Conservation (phyloP, 768 basidiomycete species). For the Peribolospora kevripleyi region DNA sequence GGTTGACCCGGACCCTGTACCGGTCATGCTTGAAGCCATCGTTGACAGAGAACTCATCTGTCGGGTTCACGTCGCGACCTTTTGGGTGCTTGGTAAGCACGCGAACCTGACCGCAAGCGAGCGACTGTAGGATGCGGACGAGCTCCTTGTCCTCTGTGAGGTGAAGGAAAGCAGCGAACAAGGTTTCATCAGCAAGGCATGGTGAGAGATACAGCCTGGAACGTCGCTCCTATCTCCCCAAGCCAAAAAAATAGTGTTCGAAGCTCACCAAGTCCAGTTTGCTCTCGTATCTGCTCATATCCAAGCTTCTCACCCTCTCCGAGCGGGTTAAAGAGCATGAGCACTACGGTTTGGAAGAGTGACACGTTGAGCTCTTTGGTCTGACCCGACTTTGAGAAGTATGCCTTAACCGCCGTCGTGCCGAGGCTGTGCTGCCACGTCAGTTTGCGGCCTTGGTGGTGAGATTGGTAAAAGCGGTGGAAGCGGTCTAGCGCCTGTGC, state of each 20-base stretch:
- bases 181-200: neutral
- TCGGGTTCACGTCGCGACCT: slow-evolving; percentile 50
- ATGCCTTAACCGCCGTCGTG: slow-evolving; percentile 46
- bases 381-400: slow-evolving; percentile 29
- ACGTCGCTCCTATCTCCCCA: too few species aligned
- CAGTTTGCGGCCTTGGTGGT: slow-evolving; percentile 50
- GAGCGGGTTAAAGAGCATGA: slow-evolving; percentile 61
- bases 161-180: neutral
- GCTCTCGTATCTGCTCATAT: slow-evolving; percentile 41
- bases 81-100: slow-evolving; percentile 57
- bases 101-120: slow-evolving; percentile 73
- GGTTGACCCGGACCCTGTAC: slow-evolving; percentile 70
- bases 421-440: slow-evolving; percentile 73
- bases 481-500: slow-evolving; percentile 41
- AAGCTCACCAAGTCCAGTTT: slow-evolving; percentile 47
- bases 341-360: slow-evolving; percentile 65
- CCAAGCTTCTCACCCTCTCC: slow-evolving; percentile 25
- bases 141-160: slow-evolving; percentile 42
- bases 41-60: slow-evolving; percentile 62
- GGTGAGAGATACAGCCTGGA: too few species aligned
- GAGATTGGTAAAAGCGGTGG: slow-evolving; percentile 44
- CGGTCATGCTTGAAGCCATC: slow-evolving; percentile 52
- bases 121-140: slow-evolving; percentile 63
- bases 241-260: neutral
- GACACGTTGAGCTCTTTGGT: slow-evolving; percentile 73